phyloP scores from a whole-genome alignment of 495 filamentous ascomycete species.

The Xylaria sp. region DNA sequence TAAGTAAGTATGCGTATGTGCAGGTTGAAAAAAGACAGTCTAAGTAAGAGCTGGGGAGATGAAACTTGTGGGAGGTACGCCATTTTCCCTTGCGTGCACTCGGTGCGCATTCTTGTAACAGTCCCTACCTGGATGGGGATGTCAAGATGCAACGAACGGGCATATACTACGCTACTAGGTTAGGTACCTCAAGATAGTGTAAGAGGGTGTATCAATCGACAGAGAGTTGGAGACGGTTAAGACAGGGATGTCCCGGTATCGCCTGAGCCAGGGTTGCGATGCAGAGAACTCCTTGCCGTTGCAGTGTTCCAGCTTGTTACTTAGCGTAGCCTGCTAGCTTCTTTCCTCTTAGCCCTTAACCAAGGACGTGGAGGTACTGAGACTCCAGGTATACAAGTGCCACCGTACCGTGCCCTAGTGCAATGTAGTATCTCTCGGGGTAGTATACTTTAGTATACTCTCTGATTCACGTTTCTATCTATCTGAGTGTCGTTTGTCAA shows the following conservation, averaged over 20 bases:
- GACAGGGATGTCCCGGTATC: constrained; percentile 20
- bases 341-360: neutral
- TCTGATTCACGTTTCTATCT: neutral
- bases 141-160: constrained; percentile 1
- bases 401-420: neutral
- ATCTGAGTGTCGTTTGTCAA: constrained; percentile 6
- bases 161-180: constrained; percentile 4
- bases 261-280: constrained; percentile 2
- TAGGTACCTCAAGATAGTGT: too few relatives aligned
- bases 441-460: neutral
- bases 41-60: neutral
- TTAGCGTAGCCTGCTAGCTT: too few relatives aligned
- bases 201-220: neutral
- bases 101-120: neutral
- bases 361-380: neutral
- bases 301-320: constrained; percentile 2
- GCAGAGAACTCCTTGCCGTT: constrained; percentile 5
- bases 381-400: neutral
- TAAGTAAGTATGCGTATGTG: too few relatives aligned
- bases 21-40: neutral
- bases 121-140: constrained; percentile 1
- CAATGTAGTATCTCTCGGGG: neutral
- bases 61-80: constrained; percentile 11
- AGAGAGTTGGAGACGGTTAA: neutral
- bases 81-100: constrained; percentile 5